Evolutionary conservation across 1,284 basidiomycete species (phyloP), one percentile per base, ranked within the genome.

Genomic region (Cryptococcus amylolentus): DNA sequence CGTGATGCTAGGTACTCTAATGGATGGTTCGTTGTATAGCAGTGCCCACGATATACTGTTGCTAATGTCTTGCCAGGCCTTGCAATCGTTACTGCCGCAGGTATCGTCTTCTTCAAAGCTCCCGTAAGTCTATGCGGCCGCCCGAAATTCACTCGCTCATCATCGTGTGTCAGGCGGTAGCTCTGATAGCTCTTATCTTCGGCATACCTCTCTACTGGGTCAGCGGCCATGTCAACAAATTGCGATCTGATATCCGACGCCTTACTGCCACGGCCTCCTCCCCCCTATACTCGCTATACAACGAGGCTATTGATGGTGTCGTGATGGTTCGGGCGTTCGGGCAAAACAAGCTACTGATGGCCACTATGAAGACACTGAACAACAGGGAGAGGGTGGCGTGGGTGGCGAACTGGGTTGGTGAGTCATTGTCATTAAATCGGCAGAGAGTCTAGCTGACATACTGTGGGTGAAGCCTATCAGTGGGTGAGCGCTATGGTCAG

Each of bases 301-400:
- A 77, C 56, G 77, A 79, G 56, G 67, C 72, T 1, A 76, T 80
- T 39, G 71, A 75, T n/a, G 78, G 78, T 4, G 76, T 78, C 1
- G 76, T 77, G 10, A 77, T 80, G 64, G 71, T 80, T 38, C 68
- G 80, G 46, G 77, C 79, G 51, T 77, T 72, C 53, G 71, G 74
- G 2, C 63, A 71, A 18, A 62, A 65, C 10, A 54, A 71, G 5
- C 64, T 77, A 50, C 69, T 78, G 69, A 62, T 64, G 10, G 58
- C 72, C 38, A 54, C 64, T 3, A 68, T 76, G 61, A 65, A 67
- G 47, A 55, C 65, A 0, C 59, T 76, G 28, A 66, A 70, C 27
- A 74, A 75, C 55, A 61, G 67, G 41, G 66, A 71, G 26, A 61
- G 74, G 26, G 55, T 63, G n/a, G 67, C 72, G 16, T 62, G 56